Conservation (phyloP, 2,329 filamentous ascomycete species). For the Gremmenia infestans region DNA sequence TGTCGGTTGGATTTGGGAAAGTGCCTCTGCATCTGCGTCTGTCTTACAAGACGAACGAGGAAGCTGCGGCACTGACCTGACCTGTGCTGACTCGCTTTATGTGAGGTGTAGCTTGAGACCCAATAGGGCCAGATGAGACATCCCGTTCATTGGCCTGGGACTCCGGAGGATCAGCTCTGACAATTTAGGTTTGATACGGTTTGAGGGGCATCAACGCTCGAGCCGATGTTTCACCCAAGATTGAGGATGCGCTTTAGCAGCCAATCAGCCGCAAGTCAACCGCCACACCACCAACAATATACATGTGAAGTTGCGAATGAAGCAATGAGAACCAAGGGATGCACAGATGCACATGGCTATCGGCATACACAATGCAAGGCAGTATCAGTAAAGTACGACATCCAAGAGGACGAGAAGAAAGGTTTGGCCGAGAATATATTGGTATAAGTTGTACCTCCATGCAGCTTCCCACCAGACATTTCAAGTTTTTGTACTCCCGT, state of each 20-base stretch:
- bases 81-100: not conserved
- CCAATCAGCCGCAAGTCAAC: not conserved
- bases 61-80: not conserved
- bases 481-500: not conserved
- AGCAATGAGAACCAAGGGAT: not conserved
- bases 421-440: not conserved
- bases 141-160: not conserved
- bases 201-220: constrained; percentile 1
- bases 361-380: not conserved
- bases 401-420: not conserved
- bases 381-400: not conserved
- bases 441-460: constrained; percentile 5
- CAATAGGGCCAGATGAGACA: not conserved
- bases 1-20: not conserved
- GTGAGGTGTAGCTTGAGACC: not conserved
- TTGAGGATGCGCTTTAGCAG: not conserved
- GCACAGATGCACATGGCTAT: not conserved
- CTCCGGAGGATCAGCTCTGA: constrained; percentile 3
- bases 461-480: not conserved
- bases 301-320: not conserved
- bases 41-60: not conserved
- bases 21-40: not conserved
- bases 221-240: not conserved
- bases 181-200: constrained; percentile 12
- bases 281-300: not conserved